These are phyloP conservation scores for Ophiostoma sp. DNA, from an alignment of 2,329 filamentous ascomycete species.

Conservation along the genomic window DNA sequence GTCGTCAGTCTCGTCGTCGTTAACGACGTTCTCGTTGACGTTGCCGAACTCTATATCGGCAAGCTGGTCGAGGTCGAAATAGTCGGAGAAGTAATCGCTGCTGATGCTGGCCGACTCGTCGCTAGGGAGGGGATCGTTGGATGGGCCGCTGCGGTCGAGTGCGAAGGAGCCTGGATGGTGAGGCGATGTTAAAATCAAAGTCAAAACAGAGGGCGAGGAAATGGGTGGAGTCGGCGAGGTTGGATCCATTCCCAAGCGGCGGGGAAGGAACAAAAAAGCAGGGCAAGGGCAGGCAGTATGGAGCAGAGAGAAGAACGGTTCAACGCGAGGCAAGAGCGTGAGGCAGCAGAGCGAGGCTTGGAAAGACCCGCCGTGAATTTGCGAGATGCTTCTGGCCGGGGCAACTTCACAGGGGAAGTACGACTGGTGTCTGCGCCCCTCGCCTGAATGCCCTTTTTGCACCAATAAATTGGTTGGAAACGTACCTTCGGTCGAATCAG, in stretches of 20 bases:
- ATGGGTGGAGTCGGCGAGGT: neutral
- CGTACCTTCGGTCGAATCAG: constrained; percentile 19
- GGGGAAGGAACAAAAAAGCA: neutral
- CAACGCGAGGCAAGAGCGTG: neutral
- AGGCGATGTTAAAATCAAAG: neutral
- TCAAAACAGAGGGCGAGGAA: neutral
- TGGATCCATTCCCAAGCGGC: neutral
- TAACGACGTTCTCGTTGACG: neutral
- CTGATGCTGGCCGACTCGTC: constrained; percentile 6
- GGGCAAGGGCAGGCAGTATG: no score
- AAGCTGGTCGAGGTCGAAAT: neutral
- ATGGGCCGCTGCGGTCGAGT: neutral
- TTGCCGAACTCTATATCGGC: neutral
- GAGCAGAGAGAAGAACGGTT: neutral
- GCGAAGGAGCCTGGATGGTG: neutral
- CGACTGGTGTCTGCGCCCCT: neutral
- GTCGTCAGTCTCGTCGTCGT: neutral
- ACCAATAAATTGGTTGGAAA: constrained; percentile 1
- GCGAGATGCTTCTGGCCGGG: constrained; percentile 1
- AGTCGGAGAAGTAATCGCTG: constrained; percentile 3
- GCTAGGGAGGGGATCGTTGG: neutral
- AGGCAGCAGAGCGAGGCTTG: neutral
- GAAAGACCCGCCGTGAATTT: constrained; percentile 6
- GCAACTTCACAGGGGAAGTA: neutral
- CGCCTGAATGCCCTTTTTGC: neutral